phyloP scores from a whole-genome alignment of 1,284 basidiomycete species.

The Taiwanofungus camphoratus region DNA sequence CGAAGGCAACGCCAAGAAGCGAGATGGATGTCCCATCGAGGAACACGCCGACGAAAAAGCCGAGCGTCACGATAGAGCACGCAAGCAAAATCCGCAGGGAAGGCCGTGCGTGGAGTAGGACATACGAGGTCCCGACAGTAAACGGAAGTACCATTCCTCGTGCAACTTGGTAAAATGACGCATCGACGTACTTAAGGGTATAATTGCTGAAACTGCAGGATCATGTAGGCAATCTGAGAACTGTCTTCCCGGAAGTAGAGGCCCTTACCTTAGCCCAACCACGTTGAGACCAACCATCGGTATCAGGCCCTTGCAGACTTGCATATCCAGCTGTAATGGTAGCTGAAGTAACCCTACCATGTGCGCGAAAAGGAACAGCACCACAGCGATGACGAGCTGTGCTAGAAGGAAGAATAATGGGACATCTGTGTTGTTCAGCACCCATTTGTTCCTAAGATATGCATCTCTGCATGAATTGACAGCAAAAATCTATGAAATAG shows the following conservation, averaged over 20 bases:
- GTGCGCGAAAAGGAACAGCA: constrained; percentile 66
- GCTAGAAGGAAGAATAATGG: constrained; percentile 85
- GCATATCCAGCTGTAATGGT: constrained; percentile 52
- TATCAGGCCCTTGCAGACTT: constrained; percentile 63
- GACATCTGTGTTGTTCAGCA: constrained; percentile 56
- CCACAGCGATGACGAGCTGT: constrained; percentile 73
- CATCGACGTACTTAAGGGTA: constrained; percentile 87
- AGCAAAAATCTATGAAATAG: constrained; percentile 4
- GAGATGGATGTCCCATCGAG: constrained; percentile 64
- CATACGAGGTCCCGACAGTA: constrained; percentile 74
- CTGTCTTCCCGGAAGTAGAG: neutral
- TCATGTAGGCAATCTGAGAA: neutral
- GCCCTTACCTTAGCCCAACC: constrained; percentile 66
- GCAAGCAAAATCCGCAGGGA: constrained; percentile 65
- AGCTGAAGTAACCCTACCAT: constrained; percentile 55
- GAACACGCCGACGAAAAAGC: constrained; percentile 84
- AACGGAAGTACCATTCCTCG: constrained; percentile 84
- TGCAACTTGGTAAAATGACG: constrained; percentile 88
- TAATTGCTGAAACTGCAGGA: constrained; percentile 76
- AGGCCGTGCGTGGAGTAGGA: constrained; percentile 68
- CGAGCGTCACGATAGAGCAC: constrained; percentile 70
- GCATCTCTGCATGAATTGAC: constrained; percentile 2
- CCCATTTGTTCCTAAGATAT: constrained; percentile 70
- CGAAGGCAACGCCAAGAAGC: constrained; percentile 63
- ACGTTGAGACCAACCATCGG: constrained; percentile 74